Percentiles rank a stretch among this genome's conserved stretches.
Conservation (phyloP, 306 rosid species). For the Cicer chorassanicum region DNA sequence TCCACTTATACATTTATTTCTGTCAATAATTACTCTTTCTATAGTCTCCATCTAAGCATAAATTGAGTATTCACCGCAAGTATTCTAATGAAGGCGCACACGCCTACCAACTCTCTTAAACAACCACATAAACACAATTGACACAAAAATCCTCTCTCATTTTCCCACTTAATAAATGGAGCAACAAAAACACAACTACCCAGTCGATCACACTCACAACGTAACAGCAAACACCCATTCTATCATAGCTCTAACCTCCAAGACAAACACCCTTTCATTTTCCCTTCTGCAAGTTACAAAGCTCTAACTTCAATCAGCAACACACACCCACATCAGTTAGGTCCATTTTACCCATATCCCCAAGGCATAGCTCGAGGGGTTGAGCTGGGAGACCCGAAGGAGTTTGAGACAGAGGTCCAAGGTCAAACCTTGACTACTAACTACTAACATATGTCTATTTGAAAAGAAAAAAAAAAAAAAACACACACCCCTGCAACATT, state of each 20-base stretch:
- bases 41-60: conserved; percentile 2
- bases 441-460: too few relatives aligned
- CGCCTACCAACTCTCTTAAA: background rate
- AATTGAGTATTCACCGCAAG: background rate
- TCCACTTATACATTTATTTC: background rate
- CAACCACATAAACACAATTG: conserved; percentile 32
- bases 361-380: too few relatives aligned
- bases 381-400: too few relatives aligned
- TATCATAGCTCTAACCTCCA: conserved; percentile 4
- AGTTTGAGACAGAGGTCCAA: too few relatives aligned
- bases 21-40: background rate
- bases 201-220: background rate
- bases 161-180: background rate
- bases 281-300: background rate
- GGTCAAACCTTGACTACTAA: too few relatives aligned
- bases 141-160: background rate
- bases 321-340: background rate
- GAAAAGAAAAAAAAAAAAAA: too few relatives aligned
- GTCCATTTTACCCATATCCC: too few relatives aligned
- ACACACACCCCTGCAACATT: background rate
- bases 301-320: conserved; percentile 24
- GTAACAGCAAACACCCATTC: background rate
- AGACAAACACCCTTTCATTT: background rate
- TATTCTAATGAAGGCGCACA: background rate
- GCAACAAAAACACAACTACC: background rate